Evolutionary conservation across 176 grass and related monocot genomes (phyloP), one percentile per base, ranked within the genome.

Genomic region (Phyllostachys edulis): DNA sequence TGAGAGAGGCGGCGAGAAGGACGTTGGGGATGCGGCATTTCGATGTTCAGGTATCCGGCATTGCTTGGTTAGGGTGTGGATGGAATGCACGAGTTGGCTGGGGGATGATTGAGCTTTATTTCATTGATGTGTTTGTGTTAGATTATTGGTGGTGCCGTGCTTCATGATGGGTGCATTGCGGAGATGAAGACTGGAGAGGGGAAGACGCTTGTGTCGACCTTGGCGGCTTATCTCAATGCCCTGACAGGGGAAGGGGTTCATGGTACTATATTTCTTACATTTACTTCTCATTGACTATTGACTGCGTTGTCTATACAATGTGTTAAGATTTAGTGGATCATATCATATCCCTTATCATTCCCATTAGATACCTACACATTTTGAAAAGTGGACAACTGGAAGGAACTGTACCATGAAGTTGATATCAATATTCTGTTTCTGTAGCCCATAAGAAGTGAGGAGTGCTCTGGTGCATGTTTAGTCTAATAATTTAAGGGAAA

Each of bases 111-210:
- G 6, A 74, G 44, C 39, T 63, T 17, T 29, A 9, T 80, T 71
- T 42, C 7, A 3, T 45, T 55, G 41, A 57, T 80, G 10, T 70
- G 34, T 61, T 68, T 17, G 23, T 67, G 37, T 47, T 66, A 98
- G 96, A 95, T 98, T 77, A 92, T 98, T 90, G 96, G 96, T 12
- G 96, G 96, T 41, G 92, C 93, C n/a, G 96, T 98, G 61, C 90
- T 98, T n/a, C 87, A 98, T 5, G 96, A 98, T 37, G 93, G 96
- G 38, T 98, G 96, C 83, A 98, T 98, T 81, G 96, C 96, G 0
- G 96, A 95, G 89, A 95, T 98, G 96, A 98, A 98, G 88, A 98
- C 93, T 9, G 96, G 96, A 2, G 91, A 98, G 83, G 93, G 96
- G 44, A 98, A 98, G 81, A 98, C 96, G 0, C 92, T 98, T 9